These are phyloP conservation scores for Elsinoe ampelina DNA, from an alignment of 2,329 filamentous ascomycete species.

Conservation along the genomic window DNA sequence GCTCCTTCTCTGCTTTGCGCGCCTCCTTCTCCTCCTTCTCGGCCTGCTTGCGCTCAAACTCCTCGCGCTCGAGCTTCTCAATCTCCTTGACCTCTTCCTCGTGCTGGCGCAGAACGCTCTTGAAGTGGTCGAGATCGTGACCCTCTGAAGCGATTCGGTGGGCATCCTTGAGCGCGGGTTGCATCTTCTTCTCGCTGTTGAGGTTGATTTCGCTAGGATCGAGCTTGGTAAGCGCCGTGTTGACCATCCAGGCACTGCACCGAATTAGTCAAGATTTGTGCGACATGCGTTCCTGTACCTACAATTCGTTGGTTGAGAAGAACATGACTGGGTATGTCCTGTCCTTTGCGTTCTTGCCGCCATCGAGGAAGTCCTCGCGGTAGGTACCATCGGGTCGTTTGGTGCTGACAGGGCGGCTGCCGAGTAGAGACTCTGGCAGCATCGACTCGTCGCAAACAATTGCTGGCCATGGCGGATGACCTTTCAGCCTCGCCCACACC, in stretches of 20 bases:
- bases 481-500: constrained; percentile 88
- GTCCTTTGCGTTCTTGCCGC: constrained; percentile 75
- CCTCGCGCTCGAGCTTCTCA: constrained; percentile 36
- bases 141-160: constrained; percentile 72
- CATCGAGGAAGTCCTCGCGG: constrained; percentile 76
- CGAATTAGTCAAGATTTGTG: constrained; percentile 14
- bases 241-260: constrained; percentile 78
- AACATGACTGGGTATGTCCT: constrained; percentile 94
- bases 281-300: constrained; percentile 37
- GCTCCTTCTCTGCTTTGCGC: constrained; percentile 44
- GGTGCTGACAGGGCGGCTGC: constrained; percentile 73
- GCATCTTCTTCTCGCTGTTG: constrained; percentile 62
- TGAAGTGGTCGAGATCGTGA: constrained; percentile 72
- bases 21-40: constrained; percentile 37
- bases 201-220: constrained; percentile 62
- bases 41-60: constrained; percentile 30
- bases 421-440: constrained; percentile 70
- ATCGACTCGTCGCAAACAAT: constrained; percentile 93
- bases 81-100: constrained; percentile 47
- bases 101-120: constrained; percentile 59
- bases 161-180: constrained; percentile 68
- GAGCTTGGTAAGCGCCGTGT: constrained; percentile 70
- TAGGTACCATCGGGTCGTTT: constrained; percentile 75
- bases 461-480: constrained; percentile 87
- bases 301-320: constrained; percentile 93